Conservation (phyloP, 1,284 basidiomycete genomes). For the Cutaneotrichosporon curvatum region DNA sequence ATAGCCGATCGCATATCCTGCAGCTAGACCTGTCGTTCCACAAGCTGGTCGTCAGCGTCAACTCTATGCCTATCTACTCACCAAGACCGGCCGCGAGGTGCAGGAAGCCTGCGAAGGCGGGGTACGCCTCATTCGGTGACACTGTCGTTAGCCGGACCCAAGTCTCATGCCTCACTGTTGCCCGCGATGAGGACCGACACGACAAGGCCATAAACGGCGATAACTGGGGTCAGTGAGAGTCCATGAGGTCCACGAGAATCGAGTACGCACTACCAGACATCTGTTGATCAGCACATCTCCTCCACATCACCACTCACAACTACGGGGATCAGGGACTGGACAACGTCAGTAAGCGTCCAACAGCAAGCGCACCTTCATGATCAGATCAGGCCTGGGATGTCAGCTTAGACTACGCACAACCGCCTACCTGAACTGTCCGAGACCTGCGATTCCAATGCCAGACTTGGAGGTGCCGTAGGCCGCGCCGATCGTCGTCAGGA, state of each 20-base stretch:
- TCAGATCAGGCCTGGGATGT: constrained; percentile 68
- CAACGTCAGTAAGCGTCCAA: background rate
- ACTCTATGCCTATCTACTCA: constrained; percentile 9
- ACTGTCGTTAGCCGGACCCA: constrained; percentile 50
- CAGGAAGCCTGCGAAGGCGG: constrained; percentile 76
- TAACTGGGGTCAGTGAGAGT: constrained; percentile 35
- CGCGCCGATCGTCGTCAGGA: constrained; percentile 66
- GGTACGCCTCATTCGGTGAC: constrained; percentile 48
- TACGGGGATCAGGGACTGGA: constrained; percentile 55
- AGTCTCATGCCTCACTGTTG: constrained; percentile 48
- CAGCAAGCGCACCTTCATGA: constrained; percentile 75
- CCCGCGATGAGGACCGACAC: constrained; percentile 62
- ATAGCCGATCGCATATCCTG: constrained; percentile 93
- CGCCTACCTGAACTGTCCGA: constrained; percentile 69
- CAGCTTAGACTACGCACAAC: background rate
- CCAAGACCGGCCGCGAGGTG: constrained; percentile 87
- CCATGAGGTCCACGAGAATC: constrained; percentile 1
- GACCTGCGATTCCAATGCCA: constrained; percentile 93
- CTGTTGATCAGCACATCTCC: constrained; percentile 8
- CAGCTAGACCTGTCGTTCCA: constrained; percentile 67
- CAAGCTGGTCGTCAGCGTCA: constrained; percentile 8
- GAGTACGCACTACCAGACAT: constrained; percentile 63
- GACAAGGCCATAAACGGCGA: constrained; percentile 53
- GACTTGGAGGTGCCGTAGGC: constrained; percentile 96
- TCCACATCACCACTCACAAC: constrained; percentile 36